Evolutionary conservation across 257 asterid genomes (phyloP), one percentile per base, ranked within the genome.

Genomic region (Anisodus tanguticus): DNA sequence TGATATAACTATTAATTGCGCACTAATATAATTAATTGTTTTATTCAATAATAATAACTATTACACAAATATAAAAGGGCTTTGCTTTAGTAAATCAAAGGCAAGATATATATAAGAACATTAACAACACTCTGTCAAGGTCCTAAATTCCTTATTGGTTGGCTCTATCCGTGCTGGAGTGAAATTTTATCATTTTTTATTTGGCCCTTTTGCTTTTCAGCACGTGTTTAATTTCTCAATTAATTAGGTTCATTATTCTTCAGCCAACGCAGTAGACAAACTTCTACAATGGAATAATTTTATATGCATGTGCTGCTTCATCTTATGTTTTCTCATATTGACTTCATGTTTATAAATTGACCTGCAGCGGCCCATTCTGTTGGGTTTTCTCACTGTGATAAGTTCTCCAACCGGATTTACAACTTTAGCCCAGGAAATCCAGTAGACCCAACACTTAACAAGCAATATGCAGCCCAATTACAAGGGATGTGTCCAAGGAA

Each of bases 321-420:
- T 70, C 8, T 0, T 0, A 45, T 45, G 8, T 17, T 68, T 69
- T 10, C 15, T 58, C 10, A 5, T 58, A 6, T 64, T 64, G 71
- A 64, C 43, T 12, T 66, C 72, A 31, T 66, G 4, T 1, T 66
- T 66, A 66, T 66, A 9, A 26, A 3, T 66, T 11, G 0, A 72
- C 31, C 47, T 84, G 90, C 91, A 93, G 99, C 91, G 16, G 88
- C 92, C 71, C 99, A 95, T 89, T 91, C 94, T 0, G 85, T 95
- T 49, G 99, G 99, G 7, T 94, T 95, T 89, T 91, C 99, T 31
- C 99, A 94, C 84, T 95, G 99, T 85, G 74, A 43, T 91, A 90
- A 84, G 79, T 90, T 95, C n/a, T 35, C 97, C 2, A 90, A 91
- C 87, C 91, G 99, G 79, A 89, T 94, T 8, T 91, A 91, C 93